Evolutionary conservation across 1,284 basidiomycete genomes (phyloP).

Genomic region (Violaceomyces palustris): DNA sequence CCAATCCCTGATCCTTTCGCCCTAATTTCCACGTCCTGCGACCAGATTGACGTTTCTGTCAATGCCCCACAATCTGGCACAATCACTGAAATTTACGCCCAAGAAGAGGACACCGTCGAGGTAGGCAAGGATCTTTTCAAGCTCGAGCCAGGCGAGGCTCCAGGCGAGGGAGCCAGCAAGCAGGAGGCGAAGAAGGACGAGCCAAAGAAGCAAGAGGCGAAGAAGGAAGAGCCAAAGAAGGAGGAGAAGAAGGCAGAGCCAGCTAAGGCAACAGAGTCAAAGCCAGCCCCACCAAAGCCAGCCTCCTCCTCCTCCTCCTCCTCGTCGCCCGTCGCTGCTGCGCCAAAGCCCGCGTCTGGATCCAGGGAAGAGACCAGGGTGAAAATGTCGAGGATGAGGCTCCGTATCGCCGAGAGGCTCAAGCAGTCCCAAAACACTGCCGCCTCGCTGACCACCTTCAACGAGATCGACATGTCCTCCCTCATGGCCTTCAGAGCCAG

Average conservation of each 20-base stretch:
- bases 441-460: constrained; percentile 95
- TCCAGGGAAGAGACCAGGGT: constrained; percentile 79
- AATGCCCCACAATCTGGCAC: constrained; percentile 86
- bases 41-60: constrained; percentile 95
- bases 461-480: constrained; percentile 98
- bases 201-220: constrained; percentile 55
- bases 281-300: constrained; percentile 36
- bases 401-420: constrained; percentile 91
- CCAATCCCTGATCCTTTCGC: no score
- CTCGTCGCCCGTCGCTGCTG: constrained; percentile 6
- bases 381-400: constrained; percentile 66
- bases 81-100: constrained; percentile 78
- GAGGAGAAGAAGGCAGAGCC: constrained; percentile 51
- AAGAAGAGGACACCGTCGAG: constrained; percentile 87
- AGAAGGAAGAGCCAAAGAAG: constrained; percentile 45
- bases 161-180: constrained; percentile 59
- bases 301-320: constrained; percentile 8
- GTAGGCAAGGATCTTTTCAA: constrained; percentile 93
- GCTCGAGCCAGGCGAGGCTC: constrained; percentile 69
- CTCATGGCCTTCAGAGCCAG: constrained; percentile 88
- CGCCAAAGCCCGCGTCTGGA: constrained; percentile 32
- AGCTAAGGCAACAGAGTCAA: constrained; percentile 24
- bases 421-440: constrained; percentile 98
- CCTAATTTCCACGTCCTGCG: no score
- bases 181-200: constrained; percentile 55